phyloP scores from a whole-genome alignment of 768 basidiomycete genomes.

The Psilocybe sp. region DNA sequence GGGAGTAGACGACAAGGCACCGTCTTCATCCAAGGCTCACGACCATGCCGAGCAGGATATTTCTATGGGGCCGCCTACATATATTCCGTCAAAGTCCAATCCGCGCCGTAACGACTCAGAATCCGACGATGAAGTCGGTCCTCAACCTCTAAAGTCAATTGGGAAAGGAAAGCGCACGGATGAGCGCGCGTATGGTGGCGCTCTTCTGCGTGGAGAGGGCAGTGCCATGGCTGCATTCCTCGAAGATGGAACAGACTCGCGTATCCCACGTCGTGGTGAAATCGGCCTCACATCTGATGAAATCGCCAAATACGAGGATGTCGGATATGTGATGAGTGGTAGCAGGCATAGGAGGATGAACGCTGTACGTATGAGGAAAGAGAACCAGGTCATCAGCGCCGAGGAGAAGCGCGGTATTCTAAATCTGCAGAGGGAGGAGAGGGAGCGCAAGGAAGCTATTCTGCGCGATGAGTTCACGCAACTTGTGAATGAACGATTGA shows the following conservation, averaged over 20 bases:
- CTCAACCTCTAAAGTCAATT: constrained; percentile 55
- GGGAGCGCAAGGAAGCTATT: constrained; percentile 85
- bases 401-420: constrained; percentile 97
- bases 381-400: constrained; percentile 98
- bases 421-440: constrained; percentile 93
- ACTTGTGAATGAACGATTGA: constrained; percentile 74
- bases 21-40: constrained; percentile 1
- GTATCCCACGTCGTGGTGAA: constrained; percentile 98
- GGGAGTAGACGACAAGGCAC: constrained; percentile 11
- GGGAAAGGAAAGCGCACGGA: constrained; percentile 55
- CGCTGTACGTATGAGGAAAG: constrained; percentile 97
- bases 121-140: constrained; percentile 73
- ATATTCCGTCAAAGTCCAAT: too few relatives aligned
- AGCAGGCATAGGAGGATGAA: constrained; percentile 96
- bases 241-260: constrained; percentile 74
- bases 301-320: constrained; percentile 83
- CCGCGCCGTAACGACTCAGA: constrained; percentile 34
- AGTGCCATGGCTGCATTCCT: constrained; percentile 98
- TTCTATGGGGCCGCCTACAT: constrained; percentile 16
- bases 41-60: constrained; percentile 1
- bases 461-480: constrained; percentile 88
- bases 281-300: constrained; percentile 88
- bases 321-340: constrained; percentile 98
- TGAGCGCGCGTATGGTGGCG: constrained; percentile 86
- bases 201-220: constrained; percentile 91